Evolutionary conservation across 129 eudicot species (phyloP), one percentile per base, ranked within the genome.

Genomic region (Ambrosia trifida): DNA sequence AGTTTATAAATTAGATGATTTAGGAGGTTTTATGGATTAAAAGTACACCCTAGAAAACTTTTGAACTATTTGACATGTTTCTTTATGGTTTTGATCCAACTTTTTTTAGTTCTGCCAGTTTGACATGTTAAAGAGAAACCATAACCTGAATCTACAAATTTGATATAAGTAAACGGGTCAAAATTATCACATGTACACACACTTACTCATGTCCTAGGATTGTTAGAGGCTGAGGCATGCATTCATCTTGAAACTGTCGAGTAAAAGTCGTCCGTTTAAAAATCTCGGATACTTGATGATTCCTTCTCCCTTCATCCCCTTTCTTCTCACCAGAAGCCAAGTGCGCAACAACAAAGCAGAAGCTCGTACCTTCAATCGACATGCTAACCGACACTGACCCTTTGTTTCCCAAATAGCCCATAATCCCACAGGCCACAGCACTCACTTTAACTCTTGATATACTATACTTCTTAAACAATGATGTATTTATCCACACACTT

Each of bases 201-300:
- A 38, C 98, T 89, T 92, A 89, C 98, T 92, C 98, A 16, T 92
- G 98, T 69, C 98, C 98, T 70, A 87, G 80, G 65, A 92, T 92
- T 76, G 91, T 85, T 19, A 83, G 88, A 51, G 96, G 98, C 70
- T 77, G 88, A 69, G 78, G 68, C 56, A 64, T 64, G 46, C 70
- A 71, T 7, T 72, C 74, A 50, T 89, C 95, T 60, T 40, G 77
- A 50, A 79, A 81, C 4, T 77, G 78, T 76, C 87, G 76, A 59
- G 81, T 67, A 80, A 89, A 92, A 68, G 68, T 70, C 2, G 95
- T 89, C 33, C 96, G 81, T 81, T 72, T 87, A 64, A 92, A 89
- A 74, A 92, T 89, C 79, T 92, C 89, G 1, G 85, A 79, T 51
- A 92, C 98, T 69, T 92, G 98, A 74, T 82, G 78, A 71, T 92